Evolutionary conservation across 169 alveolate species (phyloP), one percentile per base, ranked within the genome.

Genomic region (Cyclospora cayetanensis): DNA sequence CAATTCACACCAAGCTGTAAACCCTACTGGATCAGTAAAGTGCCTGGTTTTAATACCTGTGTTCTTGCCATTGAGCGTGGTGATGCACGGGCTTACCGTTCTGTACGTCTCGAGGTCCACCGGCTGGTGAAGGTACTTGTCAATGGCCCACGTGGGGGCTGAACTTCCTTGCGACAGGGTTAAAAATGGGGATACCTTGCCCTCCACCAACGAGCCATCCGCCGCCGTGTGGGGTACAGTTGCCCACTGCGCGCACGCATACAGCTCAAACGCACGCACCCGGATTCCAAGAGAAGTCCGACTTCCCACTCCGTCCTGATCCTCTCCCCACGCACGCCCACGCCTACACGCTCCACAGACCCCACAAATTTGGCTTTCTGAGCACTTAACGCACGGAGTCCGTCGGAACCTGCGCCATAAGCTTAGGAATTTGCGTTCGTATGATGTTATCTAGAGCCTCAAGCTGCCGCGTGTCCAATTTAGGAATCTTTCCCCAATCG

Each of bases 361-460:
- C n/a, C n/a, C n/a, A n/a, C n/a, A n/a, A n/a, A n/a, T n/a, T n/a
- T n/a, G 20, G 60, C 60, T 46, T 22, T 12, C 60, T 46, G 60
- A 46, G 60, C 35, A 31, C 35, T 60, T n/a, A 20, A 29, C 83
- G 53, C 7, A 82, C 90, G 82, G 80, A 72, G 55, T 94, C 96
- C 42, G 90, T 86, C 53, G 95, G 95, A 18, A 94, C 80, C 82
- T 92, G 86, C 31, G 88, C 93, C 94, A 94, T 74, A 66, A 92
- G 90, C 63, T 91, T 90, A 29, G 96, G 96, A 34, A 94, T 94
- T 65, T 92, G 94, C 18, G 74, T 34, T 39, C 76, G 63, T 41
- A 94, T 88, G 35, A 90, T 92, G 76, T 76, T 70, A 66, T 94
- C 94, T 74, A 94, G 90, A 53, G 82, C 68, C 39, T 90, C 94